phyloP scores from a whole-genome alignment of 106 monocot species.

The Acorus gramineus region DNA sequence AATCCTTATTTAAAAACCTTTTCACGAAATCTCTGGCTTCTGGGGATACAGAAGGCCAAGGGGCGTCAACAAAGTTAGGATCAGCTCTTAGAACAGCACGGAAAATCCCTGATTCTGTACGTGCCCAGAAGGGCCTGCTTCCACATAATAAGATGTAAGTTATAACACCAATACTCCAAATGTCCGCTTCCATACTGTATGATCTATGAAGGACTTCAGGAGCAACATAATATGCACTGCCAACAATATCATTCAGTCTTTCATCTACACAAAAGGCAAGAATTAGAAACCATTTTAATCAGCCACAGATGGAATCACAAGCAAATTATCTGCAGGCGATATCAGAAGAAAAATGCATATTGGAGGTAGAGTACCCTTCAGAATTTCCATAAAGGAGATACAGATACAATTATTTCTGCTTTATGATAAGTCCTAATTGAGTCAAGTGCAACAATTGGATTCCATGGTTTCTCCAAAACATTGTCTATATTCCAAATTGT shows the following conservation, averaged over 20 bases:
- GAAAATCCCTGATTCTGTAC: conserved; percentile 20
- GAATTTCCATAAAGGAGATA: no score
- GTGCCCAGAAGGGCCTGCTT: conserved; percentile 19
- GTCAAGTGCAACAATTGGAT: no score
- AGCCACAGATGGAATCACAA: no score
- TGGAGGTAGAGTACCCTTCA: no score
- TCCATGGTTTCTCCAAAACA: no score
- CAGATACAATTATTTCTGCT: no score
- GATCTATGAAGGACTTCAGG: conserved; percentile 18
- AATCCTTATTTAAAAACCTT: conserved; percentile 19
- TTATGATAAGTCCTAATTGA: no score
- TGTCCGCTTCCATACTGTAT: conserved; percentile 19
- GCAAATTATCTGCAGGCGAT: no score
- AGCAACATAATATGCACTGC: conserved; percentile 23
- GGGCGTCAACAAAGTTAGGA: conserved; percentile 16
- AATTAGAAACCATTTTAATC: neutral
- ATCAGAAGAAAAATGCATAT: no score
- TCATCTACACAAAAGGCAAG: conserved; percentile 6
- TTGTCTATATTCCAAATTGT: no score
- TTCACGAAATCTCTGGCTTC: conserved; percentile 16
- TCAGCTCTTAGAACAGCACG: conserved; percentile 16
- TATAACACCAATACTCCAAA: conserved; percentile 20
- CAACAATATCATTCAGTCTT: conserved; percentile 19
- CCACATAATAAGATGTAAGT: conserved; percentile 17
- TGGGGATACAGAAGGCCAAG: conserved; percentile 17